Evolutionary conservation across 208 protist genomes (phyloP), one percentile per base, ranked within the genome.

Genomic region (Leishmania mexicana): DNA sequence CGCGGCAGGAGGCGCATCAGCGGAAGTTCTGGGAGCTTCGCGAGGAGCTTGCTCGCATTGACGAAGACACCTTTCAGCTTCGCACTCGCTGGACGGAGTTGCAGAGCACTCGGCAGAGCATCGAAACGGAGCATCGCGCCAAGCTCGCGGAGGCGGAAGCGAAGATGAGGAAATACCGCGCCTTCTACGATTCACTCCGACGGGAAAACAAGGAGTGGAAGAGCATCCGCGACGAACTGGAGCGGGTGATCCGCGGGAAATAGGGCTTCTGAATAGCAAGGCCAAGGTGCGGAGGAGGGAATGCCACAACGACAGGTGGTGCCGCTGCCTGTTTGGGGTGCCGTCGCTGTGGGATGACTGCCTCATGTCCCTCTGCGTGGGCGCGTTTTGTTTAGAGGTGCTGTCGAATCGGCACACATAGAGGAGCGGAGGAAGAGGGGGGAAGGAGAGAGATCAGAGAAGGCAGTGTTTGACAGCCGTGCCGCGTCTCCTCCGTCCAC

Each of bases 161-260:
- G 31, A 91, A 89, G 78, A 62, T 86, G 70, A 81, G 85, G 68
- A 84, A 80, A 49, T 83, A 47, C 58, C 76, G 81, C 79, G 64
- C 67, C 68, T 95, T 85, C 38, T 78, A 84, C 47, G 70, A 79
- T 42, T 74, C 87, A 13, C 84, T 96, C 75, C 40, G 87, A 76
- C 84, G 78, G 21, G 93, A 96, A 78, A 88, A 88, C 42, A 75
- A 83, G 21, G 91, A 95, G 67, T 96, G 93, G 93, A 31, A 83
- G 49, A 79, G 78, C 51, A 89, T 94, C 60, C 77, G 84, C 38
- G 40, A 88, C 35, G 86, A 93, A 28, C 85, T 95, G 80, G 62
- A 90, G 73, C 75, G 60, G n/a, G 70, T 87, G 19, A 42, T 78
- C 24, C 45, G 40, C 45, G 45, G 45, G n/a, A 15, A 53, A 74